Percentiles rank a stretch among this genome's conserved stretches.
These are phyloP conservation scores for Dactylonectria estremocensis DNA, from an alignment of 2,329 filamentous ascomycete genomes.

Conservation along the genomic window DNA sequence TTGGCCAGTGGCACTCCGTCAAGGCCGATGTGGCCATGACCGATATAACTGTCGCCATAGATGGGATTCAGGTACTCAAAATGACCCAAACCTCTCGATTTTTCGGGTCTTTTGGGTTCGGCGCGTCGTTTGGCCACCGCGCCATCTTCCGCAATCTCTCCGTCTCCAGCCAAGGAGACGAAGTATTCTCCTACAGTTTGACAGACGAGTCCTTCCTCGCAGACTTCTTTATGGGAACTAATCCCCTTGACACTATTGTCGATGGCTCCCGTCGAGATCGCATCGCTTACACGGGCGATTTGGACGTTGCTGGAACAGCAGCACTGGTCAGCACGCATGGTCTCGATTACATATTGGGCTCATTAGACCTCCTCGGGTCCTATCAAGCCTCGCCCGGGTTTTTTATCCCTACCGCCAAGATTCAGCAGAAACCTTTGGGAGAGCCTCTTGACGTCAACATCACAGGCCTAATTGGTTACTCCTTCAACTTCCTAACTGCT, in stretches of 20 bases:
- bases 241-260: constrained; percentile 51
- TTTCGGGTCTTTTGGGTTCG: constrained; percentile 19
- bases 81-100: constrained; percentile 2
- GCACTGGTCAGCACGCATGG: constrained; percentile 49
- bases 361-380: constrained; percentile 49
- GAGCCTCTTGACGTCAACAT: constrained; percentile 41
- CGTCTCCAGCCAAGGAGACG: background rate
- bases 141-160: constrained; percentile 11
- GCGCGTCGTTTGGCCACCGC: constrained; percentile 14
- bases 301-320: constrained; percentile 48
- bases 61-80: background rate
- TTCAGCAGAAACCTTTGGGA: constrained; percentile 42
- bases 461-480: constrained; percentile 55
- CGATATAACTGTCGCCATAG: constrained; percentile 1
- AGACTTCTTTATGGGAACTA: constrained; percentile 55
- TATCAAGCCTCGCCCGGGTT: constrained; percentile 50
- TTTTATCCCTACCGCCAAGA: constrained; percentile 52
- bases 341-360: constrained; percentile 44
- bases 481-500: constrained; percentile 46
- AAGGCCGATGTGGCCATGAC: background rate
- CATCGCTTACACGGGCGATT: constrained; percentile 52
- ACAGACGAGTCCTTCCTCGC: constrained; percentile 47
- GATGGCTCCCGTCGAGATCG: constrained; percentile 55
- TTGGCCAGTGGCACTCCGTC: constrained; percentile 12
- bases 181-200: background rate